A percentile compares a stretch with the other conserved stretches of the same genome.
phyloP scores from a whole-genome alignment of 2,329 filamentous ascomycete genomes.

The Beauveria sp. region DNA sequence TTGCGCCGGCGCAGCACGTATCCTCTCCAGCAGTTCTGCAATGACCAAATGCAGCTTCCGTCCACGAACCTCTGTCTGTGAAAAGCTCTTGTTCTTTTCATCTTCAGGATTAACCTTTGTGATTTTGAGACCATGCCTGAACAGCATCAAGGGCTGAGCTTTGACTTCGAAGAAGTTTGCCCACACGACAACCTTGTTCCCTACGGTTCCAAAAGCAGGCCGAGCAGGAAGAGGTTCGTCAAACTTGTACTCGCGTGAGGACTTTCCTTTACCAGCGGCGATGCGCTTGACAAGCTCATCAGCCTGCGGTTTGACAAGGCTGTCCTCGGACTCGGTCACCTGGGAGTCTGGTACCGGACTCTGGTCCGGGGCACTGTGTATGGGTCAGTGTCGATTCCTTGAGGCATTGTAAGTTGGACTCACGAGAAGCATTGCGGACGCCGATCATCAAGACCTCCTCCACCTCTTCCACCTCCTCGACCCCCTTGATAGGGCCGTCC shows the following conservation, averaged over 20 bases:
- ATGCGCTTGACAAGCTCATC: neutral
- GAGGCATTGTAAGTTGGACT: neutral
- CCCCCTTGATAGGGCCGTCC: slow-evolving; percentile 3
- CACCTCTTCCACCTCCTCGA: slow-evolving; percentile 14
- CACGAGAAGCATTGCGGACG: slow-evolving; percentile 10
- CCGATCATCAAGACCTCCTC: slow-evolving; percentile 9
- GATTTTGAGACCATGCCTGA: slow-evolving; percentile 39
- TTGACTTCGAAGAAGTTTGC: slow-evolving; percentile 46
- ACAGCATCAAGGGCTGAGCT: slow-evolving; percentile 29
- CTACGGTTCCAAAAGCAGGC: slow-evolving; percentile 41
- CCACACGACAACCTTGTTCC: slow-evolving; percentile 38
- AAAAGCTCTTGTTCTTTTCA: slow-evolving; percentile 11
- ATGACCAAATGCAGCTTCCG: slow-evolving; percentile 38
- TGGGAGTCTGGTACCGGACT: slow-evolving; percentile 19
- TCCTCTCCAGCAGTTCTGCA: slow-evolving; percentile 26
- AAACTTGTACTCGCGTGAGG: slow-evolving; percentile 7
- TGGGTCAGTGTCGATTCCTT: neutral
- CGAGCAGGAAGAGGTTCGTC: slow-evolving; percentile 34
- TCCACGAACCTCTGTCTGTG: slow-evolving; percentile 29
- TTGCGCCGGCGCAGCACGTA: slow-evolving; percentile 20
- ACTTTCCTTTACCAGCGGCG: neutral
- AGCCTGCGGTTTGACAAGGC: slow-evolving; percentile 26
- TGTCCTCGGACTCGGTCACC: slow-evolving; percentile 30
- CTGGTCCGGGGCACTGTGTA: neutral
- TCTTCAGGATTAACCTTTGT: slow-evolving; percentile 17